Conservation (phyloP, 495 filamentous ascomycete species). For the Glarea lozoyensis region DNA sequence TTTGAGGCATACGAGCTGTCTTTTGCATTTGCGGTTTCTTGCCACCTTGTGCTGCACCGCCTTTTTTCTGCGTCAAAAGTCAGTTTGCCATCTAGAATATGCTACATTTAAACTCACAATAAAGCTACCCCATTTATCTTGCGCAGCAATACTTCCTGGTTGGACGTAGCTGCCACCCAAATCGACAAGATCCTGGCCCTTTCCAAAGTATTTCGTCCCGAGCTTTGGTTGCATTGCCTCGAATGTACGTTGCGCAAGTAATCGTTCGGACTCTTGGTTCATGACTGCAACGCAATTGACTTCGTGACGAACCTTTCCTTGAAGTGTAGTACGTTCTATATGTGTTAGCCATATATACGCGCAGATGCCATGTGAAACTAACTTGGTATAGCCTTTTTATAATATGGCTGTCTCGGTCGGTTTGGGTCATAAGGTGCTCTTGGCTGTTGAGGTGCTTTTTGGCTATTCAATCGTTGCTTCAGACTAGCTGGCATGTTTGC, state of each 20-base stretch:
- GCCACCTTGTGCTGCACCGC: not conserved
- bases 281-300: constrained; percentile 66
- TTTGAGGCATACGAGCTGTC: constrained; percentile 74
- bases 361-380: constrained; percentile 17
- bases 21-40: constrained; percentile 36
- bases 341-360: not conserved
- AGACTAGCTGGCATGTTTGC: constrained; percentile 42
- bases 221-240: constrained; percentile 56
- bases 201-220: constrained; percentile 26
- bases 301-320: constrained; percentile 65
- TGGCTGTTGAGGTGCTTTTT: constrained; percentile 25
- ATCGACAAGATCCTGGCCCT: constrained; percentile 27
- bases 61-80: constrained; percentile 5
- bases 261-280: constrained; percentile 59
- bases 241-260: constrained; percentile 51
- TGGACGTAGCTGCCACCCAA: constrained; percentile 28
- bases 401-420: constrained; percentile 57
- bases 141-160: constrained; percentile 39
- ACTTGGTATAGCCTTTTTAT: constrained; percentile 79
- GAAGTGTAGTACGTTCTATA: constrained; percentile 62
- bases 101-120: constrained; percentile 37
- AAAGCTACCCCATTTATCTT: constrained; percentile 41
- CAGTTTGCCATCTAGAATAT: not conserved
- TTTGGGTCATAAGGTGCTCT: constrained; percentile 47
- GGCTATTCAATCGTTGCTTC: constrained; percentile 28